These are phyloP conservation scores for Tolypocladium ovalisporum DNA, from an alignment of 2,329 filamentous ascomycete genomes.

Conservation along the genomic window DNA sequence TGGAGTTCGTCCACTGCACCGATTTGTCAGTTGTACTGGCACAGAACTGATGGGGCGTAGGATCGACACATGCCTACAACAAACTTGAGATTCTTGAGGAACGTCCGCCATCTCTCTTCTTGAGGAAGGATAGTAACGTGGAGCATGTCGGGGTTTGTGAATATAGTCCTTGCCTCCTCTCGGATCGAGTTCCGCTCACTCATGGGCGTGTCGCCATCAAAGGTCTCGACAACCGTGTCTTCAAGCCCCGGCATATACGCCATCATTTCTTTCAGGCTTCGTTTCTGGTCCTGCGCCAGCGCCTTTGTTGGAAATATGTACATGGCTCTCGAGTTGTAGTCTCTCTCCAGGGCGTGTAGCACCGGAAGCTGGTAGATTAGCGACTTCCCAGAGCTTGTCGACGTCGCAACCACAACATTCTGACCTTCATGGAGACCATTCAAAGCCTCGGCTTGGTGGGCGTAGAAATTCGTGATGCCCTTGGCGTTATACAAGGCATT, in stretches of 20 bases:
- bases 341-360: conserved; percentile 71
- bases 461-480: conserved; percentile 75
- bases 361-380: conserved; percentile 97
- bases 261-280: conserved; percentile 78
- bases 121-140: conserved; percentile 89
- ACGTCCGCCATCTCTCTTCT: conserved; percentile 79
- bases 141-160: conserved; percentile 97
- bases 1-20: conserved; percentile 68
- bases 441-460: conserved; percentile 88
- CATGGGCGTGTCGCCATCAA: conserved; percentile 91
- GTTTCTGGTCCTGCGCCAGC: conserved; percentile 83
- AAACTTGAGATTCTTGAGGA: conserved; percentile 79
- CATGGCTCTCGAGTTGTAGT: conserved; percentile 71
- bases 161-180: conserved; percentile 84
- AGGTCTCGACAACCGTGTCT: conserved; percentile 75
- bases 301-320: conserved; percentile 99
- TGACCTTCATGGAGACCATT: conserved; percentile 74
- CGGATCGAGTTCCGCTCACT: conserved; percentile 65
- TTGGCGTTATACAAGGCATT: conserved; percentile 92
- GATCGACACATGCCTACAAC: conserved; percentile 51
- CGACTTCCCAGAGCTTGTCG: conserved; percentile 93
- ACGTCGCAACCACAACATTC: conserved; percentile 87
- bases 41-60: not conserved
- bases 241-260: conserved; percentile 69
- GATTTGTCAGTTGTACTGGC: not conserved